Evolutionary conservation across 257 asterid genomes (phyloP), one percentile per base, ranked within the genome.

Genomic region (Eustoma russellianum): DNA sequence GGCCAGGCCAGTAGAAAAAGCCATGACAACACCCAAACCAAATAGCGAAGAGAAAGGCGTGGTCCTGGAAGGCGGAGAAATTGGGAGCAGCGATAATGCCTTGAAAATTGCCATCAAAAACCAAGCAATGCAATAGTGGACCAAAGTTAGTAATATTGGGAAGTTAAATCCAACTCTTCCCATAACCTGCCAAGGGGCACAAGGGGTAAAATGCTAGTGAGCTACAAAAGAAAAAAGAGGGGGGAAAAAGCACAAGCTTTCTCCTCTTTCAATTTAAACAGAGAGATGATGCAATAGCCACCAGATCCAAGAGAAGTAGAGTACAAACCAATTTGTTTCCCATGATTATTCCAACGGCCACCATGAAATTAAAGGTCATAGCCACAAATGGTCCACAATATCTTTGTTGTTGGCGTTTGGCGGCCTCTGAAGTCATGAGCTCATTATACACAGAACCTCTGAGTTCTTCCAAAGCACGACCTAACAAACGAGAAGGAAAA

Each of bases 1-100:
- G 41, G 97, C 95, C 59, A 88, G 86, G 17, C 97, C 97, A 13
- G 92, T 77, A 57, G 97, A 80, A 56, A 88, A 79, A 63, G 97
- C 79, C 97, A 85, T 85, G 33, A 88, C 92, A n/a, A 75, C 86
- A 0, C 97, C 95, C 74, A 88, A 67, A 33, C 85, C 70, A 60
- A 85, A 85, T 15, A 85, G 54, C 7, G 95, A 80, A 16, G 94
- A 83, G 66, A 69, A 83, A 2, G 95, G 95, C 0, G 97, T 88
- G 3, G 94, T 33, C 64, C 63, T 77, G 13, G 94, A 69, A 5
- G 97, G 92, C 43, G 97, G 95, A 11, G 92, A 41, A 15, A 76
- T 77, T 3, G 97, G 95, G 41, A 88, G 87, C 69, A 85, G 16
- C 5, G 87, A 70, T 28, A 83, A 49, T 0, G 81, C 60, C 83